Percentiles rank a stretch among this genome's conserved stretches.
phyloP scores from a whole-genome alignment of 1,284 basidiomycete genomes.

The Leccinum subrobustum region DNA sequence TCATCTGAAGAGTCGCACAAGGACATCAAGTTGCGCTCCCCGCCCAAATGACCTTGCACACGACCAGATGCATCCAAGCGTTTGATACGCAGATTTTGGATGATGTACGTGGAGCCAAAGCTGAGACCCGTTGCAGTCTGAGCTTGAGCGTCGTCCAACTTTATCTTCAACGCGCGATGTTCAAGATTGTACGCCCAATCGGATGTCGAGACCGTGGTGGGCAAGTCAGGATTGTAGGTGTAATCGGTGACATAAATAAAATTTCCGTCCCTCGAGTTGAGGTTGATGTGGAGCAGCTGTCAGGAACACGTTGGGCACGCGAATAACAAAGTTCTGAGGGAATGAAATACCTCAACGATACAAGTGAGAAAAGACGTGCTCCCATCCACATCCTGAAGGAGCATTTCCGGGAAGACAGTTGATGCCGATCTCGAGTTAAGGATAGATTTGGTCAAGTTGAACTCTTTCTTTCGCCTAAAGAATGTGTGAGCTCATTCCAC shows the following conservation, averaged over 20 bases:
- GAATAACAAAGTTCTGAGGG: neutral
- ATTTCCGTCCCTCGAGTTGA: slow-evolving; percentile 32
- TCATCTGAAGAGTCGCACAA: slow-evolving; percentile 40
- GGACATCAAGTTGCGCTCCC: slow-evolving; percentile 50
- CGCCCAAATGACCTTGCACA: slow-evolving; percentile 52
- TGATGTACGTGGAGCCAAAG: slow-evolving; percentile 44
- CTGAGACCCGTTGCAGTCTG: slow-evolving; percentile 40
- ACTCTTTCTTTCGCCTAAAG: slow-evolving; percentile 54
- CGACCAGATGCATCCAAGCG: slow-evolving; percentile 27
- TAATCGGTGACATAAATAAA: slow-evolving; percentile 68
- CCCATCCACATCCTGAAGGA: slow-evolving; percentile 46
- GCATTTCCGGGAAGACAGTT: slow-evolving; percentile 42
- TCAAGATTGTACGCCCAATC: slow-evolving; percentile 43
- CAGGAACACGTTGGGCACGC: slow-evolving; percentile 5
- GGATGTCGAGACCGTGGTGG: slow-evolving; percentile 27
- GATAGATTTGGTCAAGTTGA: slow-evolving; percentile 33
- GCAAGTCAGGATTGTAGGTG: slow-evolving; percentile 48
- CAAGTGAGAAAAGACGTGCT: slow-evolving; percentile 50
- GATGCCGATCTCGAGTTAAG: slow-evolving; percentile 21
- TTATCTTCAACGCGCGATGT: slow-evolving; percentile 54
- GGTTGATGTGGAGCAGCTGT: slow-evolving; percentile 48
- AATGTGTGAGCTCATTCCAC: slow-evolving; percentile 7
- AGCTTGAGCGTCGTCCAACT: slow-evolving; percentile 48
- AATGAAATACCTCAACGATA: slow-evolving; percentile 51
- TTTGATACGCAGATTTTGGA: slow-evolving; percentile 52